These are phyloP conservation scores for Boletus rubropictus DNA, from an alignment of 768 basidiomycete species.

Conservation along the genomic window DNA sequence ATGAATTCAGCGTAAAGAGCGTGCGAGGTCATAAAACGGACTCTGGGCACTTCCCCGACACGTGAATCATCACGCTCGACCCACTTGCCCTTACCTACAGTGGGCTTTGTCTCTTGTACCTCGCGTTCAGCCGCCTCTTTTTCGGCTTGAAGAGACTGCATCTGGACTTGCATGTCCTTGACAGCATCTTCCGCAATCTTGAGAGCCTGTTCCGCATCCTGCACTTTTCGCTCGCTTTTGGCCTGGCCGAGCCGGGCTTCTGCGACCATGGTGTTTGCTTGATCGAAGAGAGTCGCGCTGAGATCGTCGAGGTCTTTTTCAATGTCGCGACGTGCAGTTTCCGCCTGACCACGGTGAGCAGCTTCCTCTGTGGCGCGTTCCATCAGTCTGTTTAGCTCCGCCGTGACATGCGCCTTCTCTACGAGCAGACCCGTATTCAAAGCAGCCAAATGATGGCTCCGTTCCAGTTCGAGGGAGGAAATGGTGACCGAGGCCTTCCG, in stretches of 20 bases:
- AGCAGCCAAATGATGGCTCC: conserved; percentile 80
- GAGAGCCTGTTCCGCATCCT: conserved; percentile 70
- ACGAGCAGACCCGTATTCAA: conserved; percentile 89
- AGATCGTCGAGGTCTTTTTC: conserved; percentile 95
- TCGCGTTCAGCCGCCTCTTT: conserved; percentile 57
- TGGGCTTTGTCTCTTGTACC: conserved; percentile 42
- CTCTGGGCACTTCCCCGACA: conserved; percentile 24
- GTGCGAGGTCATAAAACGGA: conserved; percentile 61
- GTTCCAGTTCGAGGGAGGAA: conserved; percentile 77
- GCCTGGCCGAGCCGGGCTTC: conserved; percentile 71
- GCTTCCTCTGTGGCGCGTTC: conserved; percentile 95
- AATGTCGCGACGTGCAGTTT: conserved; percentile 72
- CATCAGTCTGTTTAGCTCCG: conserved; percentile 90
- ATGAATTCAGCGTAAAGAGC: conserved; percentile 77
- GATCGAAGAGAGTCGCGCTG: conserved; percentile 80
- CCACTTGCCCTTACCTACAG: conserved; percentile 70
- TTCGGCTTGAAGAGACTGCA: conserved; percentile 68
- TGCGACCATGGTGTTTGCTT: conserved; percentile 98
- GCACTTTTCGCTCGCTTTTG: conserved; percentile 66
- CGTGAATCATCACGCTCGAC: conserved; percentile 36
- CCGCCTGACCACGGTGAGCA: conserved; percentile 83
- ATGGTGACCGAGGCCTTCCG: conserved; percentile 61
- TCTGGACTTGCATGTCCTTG: conserved; percentile 73
- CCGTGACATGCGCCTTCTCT: conserved; percentile 83
- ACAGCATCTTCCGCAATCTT: conserved; percentile 85